phyloP scores from a whole-genome alignment of 2,329 filamentous ascomycete species.

The Elsinoe australis region DNA sequence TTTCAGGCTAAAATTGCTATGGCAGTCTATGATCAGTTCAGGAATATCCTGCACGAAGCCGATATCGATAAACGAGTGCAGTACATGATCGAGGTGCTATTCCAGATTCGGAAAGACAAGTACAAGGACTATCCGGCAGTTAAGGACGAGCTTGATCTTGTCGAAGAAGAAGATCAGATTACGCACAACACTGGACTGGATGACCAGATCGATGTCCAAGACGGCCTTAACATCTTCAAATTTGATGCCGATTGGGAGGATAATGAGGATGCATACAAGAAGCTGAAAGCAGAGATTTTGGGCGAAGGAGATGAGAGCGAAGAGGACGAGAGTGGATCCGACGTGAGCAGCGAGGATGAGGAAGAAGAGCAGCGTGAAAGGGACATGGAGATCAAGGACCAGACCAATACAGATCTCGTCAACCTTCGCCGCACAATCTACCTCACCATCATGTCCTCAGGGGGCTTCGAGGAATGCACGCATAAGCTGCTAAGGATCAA shows the following conservation, averaged over 20 bases:
- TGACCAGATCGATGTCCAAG: slow-evolving; percentile 75
- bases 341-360: slow-evolving; percentile 32
- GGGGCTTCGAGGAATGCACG: slow-evolving; percentile 91
- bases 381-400: slow-evolving; percentile 92
- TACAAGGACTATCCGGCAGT: slow-evolving; percentile 92
- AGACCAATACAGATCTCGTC: slow-evolving; percentile 91
- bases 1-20: slow-evolving; percentile 85
- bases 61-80: slow-evolving; percentile 98
- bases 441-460: slow-evolving; percentile 92
- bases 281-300: slow-evolving; percentile 84
- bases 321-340: slow-evolving; percentile 58
- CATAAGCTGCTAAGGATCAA: slow-evolving; percentile 91
- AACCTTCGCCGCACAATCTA: slow-evolving; percentile 92
- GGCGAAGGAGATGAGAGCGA: slow-evolving; percentile 70
- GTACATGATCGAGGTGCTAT: slow-evolving; percentile 97
- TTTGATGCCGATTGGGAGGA: slow-evolving; percentile 83
- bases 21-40: slow-evolving; percentile 90
- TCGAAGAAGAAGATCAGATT: slow-evolving; percentile 97
- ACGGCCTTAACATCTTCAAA: slow-evolving; percentile 91
- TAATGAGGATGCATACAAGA: slow-evolving; percentile 83
- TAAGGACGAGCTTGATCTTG: slow-evolving; percentile 85
- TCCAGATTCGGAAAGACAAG: slow-evolving; percentile 90
- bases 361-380: slow-evolving; percentile 70
- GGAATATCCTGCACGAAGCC: slow-evolving; percentile 89
- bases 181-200: slow-evolving; percentile 80